Evolutionary conservation across 768 basidiomycete genomes (phyloP).

Genomic region (Calocera cornea): DNA sequence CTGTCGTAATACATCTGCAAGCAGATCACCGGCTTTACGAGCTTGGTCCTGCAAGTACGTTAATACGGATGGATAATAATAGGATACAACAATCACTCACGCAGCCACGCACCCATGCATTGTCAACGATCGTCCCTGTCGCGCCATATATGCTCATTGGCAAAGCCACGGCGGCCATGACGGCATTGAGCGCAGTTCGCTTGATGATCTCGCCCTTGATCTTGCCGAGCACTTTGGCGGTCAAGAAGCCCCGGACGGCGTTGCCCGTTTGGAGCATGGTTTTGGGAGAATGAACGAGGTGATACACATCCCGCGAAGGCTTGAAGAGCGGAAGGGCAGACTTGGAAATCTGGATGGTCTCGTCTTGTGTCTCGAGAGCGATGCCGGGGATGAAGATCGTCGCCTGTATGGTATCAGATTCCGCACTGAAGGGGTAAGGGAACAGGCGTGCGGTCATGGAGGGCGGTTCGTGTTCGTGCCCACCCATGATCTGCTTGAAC

Average conservation of each 20-base stretch:
- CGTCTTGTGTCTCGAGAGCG: conserved; percentile 25
- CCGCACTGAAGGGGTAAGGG: neutral
- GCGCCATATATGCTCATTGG: conserved; percentile 17
- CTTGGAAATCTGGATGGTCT: conserved; percentile 24
- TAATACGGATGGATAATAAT: neutral
- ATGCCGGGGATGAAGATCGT: conserved; percentile 33
- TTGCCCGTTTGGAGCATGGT: conserved; percentile 22
- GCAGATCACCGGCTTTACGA: conserved; percentile 30
- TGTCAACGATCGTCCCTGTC: conserved; percentile 19
- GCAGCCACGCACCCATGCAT: conserved; percentile 19
- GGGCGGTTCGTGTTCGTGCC: conserved; percentile 14
- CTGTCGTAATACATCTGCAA: conserved; percentile 33
- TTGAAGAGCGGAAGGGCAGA: conserved; percentile 9
- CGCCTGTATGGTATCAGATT: conserved; percentile 14
- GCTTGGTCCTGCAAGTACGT: conserved; percentile 30
- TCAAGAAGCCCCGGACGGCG: conserved; percentile 22
- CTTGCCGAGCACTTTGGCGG: conserved; percentile 21
- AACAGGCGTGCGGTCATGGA: neutral
- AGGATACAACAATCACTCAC: conserved; percentile 10
- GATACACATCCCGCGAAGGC: conserved; percentile 28
- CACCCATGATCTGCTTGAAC: conserved; percentile 27
- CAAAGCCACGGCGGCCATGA: conserved; percentile 26
- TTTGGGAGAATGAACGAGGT: conserved; percentile 19
- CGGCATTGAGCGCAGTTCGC: conserved; percentile 29
- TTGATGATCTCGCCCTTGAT: conserved; percentile 30